phyloP scores from a whole-genome alignment of 331 rosid species.

The Pyrus hybrid region DNA sequence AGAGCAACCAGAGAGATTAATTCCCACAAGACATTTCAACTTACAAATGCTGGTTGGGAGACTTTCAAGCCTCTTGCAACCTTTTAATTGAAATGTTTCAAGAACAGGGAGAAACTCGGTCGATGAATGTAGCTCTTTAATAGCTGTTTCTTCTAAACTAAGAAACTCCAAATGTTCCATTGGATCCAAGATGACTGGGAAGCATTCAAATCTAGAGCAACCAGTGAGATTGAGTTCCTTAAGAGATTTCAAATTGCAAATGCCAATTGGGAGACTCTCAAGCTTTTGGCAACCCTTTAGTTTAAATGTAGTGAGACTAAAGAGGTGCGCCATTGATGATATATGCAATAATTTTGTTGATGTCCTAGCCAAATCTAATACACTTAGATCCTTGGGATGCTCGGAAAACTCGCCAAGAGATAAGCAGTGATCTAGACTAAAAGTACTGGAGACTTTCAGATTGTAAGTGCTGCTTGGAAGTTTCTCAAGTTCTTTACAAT shows the following conservation, averaged over 20 bases:
- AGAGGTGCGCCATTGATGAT: background rate
- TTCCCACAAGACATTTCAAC: too few species aligned
- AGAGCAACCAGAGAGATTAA: background rate
- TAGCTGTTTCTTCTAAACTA: background rate
- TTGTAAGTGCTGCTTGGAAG: background rate
- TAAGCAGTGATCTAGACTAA: background rate
- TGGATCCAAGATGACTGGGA: background rate
- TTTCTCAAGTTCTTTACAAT: background rate
- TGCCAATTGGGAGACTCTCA: too few species aligned
- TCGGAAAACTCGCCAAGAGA: background rate
- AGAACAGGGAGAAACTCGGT: too few species aligned
- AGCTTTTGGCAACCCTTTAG: too few species aligned
- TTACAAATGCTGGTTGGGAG: too few species aligned
- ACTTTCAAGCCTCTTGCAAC: too few species aligned
- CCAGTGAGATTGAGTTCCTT: too few species aligned
- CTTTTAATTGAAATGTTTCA: too few species aligned
- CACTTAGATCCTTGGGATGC: background rate
- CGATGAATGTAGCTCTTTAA: background rate
- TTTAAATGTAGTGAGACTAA: too few species aligned
- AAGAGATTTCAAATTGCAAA: too few species aligned
- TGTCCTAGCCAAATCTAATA: background rate
- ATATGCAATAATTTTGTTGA: background rate
- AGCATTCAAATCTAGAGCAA: background rate
- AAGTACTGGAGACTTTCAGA: background rate
- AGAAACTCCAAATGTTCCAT: background rate